A percentile compares a stretch with the other conserved stretches of the same genome.
Conservation (phyloP, 345 rosid species). For the Arabis hirsuta region DNA sequence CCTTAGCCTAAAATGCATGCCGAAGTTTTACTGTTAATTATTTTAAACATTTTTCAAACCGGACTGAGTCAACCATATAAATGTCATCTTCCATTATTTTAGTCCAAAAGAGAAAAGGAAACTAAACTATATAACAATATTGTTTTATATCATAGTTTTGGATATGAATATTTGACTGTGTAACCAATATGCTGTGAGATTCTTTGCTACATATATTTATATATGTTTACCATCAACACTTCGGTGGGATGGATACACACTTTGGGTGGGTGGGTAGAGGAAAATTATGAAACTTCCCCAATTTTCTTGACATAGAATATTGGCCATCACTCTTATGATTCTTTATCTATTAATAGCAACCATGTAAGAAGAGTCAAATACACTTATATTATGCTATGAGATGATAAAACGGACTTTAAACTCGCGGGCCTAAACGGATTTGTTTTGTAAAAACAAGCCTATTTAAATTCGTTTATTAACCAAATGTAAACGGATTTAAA, state of each 20-base stretch:
- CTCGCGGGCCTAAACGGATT: too few species aligned
- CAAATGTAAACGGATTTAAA: too few species aligned
- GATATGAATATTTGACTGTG: conserved; percentile 35
- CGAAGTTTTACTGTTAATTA: not conserved
- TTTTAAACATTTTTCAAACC: not conserved
- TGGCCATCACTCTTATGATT: not conserved
- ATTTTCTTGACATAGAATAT: not conserved
- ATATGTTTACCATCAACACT: conserved; percentile 16
- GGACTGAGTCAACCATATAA: conserved; percentile 34
- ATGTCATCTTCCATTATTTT: conserved; percentile 23
- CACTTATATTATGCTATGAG: not conserved
- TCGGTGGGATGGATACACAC: conserved; percentile 20
- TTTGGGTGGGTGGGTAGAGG: conserved; percentile 26
- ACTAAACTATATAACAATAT: not conserved
- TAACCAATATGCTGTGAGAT: conserved; percentile 30
- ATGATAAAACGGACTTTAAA: too few species aligned
- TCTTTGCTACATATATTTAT: conserved; percentile 9
- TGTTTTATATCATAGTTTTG: conserved; percentile 29
- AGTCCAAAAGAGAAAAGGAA: not conserved
- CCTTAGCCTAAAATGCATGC: conserved; percentile 21
- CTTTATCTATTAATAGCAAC: conserved; percentile 22
- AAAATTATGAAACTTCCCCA: conserved; percentile 1
- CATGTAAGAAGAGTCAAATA: not conserved
- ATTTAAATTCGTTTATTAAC: too few species aligned
- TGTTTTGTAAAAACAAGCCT: too few species aligned